These are phyloP conservation scores for Trametes versicolor DNA, from an alignment of 1,284 basidiomycete species.

Conservation along the genomic window DNA sequence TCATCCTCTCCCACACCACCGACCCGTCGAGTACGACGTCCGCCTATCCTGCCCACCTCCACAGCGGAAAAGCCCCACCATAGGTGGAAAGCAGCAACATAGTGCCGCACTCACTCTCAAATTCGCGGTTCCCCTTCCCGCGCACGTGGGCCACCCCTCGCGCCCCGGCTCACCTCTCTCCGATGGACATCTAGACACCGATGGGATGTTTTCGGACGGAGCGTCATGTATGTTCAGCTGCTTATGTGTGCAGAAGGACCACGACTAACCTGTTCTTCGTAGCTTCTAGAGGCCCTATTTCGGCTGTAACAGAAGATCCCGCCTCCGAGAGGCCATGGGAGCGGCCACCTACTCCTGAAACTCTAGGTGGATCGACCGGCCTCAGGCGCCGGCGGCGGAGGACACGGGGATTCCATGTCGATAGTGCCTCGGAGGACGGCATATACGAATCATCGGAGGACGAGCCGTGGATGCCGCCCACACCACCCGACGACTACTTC, in stretches of 20 bases:
- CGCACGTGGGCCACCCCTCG: constrained; percentile 16
- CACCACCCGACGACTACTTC: constrained; percentile 36
- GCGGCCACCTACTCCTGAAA: constrained; percentile 12
- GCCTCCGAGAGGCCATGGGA: constrained; percentile 20
- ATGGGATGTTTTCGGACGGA: constrained; percentile 24
- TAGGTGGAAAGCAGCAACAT: constrained; percentile 38
- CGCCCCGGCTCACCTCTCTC: constrained; percentile 25
- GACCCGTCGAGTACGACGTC: constrained; percentile 41
- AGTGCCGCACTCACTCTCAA: constrained; percentile 42
- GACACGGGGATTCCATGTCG: constrained; percentile 22
- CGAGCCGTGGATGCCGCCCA: constrained; percentile 29
- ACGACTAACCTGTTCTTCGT: neutral
- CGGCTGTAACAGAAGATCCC: constrained; percentile 18
- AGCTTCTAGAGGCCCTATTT: constrained; percentile 22
- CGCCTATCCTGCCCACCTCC: constrained; percentile 41
- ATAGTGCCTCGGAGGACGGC: constrained; percentile 25
- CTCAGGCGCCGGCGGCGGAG: constrained; percentile 43
- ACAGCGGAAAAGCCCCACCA: constrained; percentile 42
- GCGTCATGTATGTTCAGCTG: constrained; percentile 22
- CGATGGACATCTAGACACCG: constrained; percentile 24
- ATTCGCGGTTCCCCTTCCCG: constrained; percentile 33
- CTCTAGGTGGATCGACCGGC: constrained; percentile 34
- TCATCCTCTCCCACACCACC: constrained; percentile 41
- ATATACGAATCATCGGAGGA: constrained; percentile 26
- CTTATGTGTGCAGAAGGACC: neutral